Base-by-base conservation (phyloP, 441 rosid genomes). In the Caryocar brasiliense region DNA sequence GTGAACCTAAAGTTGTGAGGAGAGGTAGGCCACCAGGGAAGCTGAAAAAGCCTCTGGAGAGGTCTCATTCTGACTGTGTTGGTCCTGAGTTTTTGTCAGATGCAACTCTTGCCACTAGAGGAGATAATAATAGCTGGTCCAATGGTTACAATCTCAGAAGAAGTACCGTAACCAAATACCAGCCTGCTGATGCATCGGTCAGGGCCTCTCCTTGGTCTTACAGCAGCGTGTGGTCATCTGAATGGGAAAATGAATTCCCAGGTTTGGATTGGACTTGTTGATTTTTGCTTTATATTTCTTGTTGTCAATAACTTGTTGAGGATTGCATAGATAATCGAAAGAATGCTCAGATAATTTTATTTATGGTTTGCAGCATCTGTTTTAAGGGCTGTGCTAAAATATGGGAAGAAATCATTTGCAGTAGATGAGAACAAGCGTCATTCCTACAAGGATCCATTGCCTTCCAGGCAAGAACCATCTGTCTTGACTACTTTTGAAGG, bases 21-120 rank as follows among this genome's bases (percentile, higher is more conserved):
- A 76, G 97, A 75, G 97, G 97, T 41, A 70, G 97, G 46, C 97
- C 97, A 51, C 95, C 95, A 1, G 77, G 78, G 7, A 83, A 76
- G 67, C 23, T 62, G 48, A 88, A 79, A 65, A 88, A 81, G 66
- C 40, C 74, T 45, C 51, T 55, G 48, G 87, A 77, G 51, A 73
- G 65, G 36, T 70, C 79, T 23, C 70, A 68, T 33, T 18, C 71
- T 32, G 86, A 88, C 39, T 68, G 65, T 8, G 49, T 65, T 55
- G 75, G 56, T 56, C 69, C 80, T 46, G 83, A 78, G 27, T 64
- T 69, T 37, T 66, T 78, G 39, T 76, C 90, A 5, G 87, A 73
- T 59, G 75, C 76, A 57, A 66, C 74, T 20, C 85, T 70, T 40
- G 82, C 81, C 51, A 48, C 71, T 21, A 80, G 65, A 50, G 79